phyloP scores from a whole-genome alignment of 1,139 yeast genomes.

The Yamadazyma triangularis region DNA sequence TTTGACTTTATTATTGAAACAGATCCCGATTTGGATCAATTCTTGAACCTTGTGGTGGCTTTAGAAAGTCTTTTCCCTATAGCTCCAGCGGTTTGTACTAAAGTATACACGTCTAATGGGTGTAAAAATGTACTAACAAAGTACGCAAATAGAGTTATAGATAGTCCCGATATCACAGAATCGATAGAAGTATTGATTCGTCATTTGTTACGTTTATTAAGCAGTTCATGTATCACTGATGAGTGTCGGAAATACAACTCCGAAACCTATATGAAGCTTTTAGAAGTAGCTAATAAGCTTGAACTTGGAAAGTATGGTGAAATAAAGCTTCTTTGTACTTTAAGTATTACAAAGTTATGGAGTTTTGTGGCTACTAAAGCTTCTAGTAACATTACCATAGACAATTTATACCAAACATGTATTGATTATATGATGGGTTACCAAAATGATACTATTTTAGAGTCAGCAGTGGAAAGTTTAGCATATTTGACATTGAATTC shows the following conservation, averaged over 20 bases:
- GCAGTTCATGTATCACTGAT: constrained; percentile 34
- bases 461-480: constrained; percentile 38
- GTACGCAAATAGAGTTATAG: constrained; percentile 2
- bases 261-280: constrained; percentile 22
- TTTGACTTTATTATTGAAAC: constrained; percentile 19
- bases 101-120: constrained; percentile 8
- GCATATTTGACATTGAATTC: constrained; percentile 43
- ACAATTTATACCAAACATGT: constrained; percentile 16
- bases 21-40: constrained; percentile 10
- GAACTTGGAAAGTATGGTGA: constrained; percentile 10
- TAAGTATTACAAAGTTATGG: constrained; percentile 43
- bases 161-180: too few species aligned
- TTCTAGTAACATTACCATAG: constrained; percentile 17
- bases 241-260: constrained; percentile 31
- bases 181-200: constrained; percentile 2
- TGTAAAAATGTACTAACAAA: constrained; percentile 6
- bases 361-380: constrained; percentile 23
- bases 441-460: too few species aligned
- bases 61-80: constrained; percentile 11
- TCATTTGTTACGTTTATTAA: constrained; percentile 20
- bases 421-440: constrained; percentile 17
- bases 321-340: constrained; percentile 26
- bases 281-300: constrained; percentile 18
- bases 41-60: constrained; percentile 15
- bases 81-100: constrained; percentile 9